Conservation (phyloP, 306 rosid species). For the Prosopis cineraria region DNA sequence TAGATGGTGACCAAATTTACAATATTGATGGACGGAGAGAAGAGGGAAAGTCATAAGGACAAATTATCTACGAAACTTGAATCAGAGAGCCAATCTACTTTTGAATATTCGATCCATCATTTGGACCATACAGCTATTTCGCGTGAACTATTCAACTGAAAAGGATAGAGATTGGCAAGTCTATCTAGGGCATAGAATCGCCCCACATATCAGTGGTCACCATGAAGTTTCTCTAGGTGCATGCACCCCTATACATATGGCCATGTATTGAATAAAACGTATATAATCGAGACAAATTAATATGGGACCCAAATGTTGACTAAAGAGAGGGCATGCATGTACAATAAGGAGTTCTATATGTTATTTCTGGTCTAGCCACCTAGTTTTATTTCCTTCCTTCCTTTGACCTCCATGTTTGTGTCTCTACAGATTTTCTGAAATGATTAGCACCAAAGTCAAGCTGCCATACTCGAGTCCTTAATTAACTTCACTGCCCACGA, state of each 20-base stretch:
- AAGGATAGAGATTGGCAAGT: neutral
- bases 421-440: neutral
- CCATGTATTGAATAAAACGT: neutral
- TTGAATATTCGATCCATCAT: neutral
- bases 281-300: neutral
- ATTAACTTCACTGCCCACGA: neutral
- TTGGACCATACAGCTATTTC: neutral
- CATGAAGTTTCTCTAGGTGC: neutral
- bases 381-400: neutral
- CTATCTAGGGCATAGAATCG: neutral
- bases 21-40: neutral
- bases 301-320: conserved; percentile 27
- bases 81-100: neutral
- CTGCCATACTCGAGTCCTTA: neutral
- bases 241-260: conserved; percentile 14
- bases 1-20: neutral
- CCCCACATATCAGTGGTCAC: neutral
- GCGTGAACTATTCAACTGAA: neutral
- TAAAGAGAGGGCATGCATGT: neutral
- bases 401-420: neutral
- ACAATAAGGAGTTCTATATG: neutral
- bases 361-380: neutral
- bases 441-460: conserved; percentile 1
- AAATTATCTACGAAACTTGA: neutral
- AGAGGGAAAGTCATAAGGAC: neutral